Evolutionary conservation across 2,329 filamentous ascomycete genomes (phyloP), one percentile per base, ranked within the genome.

Genomic region (Ophiostoma australiae): DNA sequence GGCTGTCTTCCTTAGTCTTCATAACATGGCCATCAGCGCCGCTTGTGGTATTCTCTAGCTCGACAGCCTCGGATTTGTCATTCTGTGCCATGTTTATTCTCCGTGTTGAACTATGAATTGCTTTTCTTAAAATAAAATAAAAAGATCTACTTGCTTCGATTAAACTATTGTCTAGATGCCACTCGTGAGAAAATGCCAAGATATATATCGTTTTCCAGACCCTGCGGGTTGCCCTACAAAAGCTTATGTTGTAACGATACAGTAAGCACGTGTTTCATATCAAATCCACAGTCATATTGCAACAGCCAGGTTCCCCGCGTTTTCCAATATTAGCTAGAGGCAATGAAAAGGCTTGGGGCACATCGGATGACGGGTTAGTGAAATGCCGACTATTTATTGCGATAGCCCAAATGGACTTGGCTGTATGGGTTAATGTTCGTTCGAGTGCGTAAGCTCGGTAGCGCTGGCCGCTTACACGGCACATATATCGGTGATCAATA

Each of bases 1-100:
- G 75, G 63, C 81, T 78, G 70, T 83, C 81, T 4, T 76, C 73
- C 5, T 75, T 78, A 5, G 79, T 77, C 13, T 61, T 61, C 55
- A 35, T 61, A 2, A 33, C 4, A 17, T 61, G 27, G 13, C 55
- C 55, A 31, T 13, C 55, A 5, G 55, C 4, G 27, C 27, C 11
- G 11, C 55, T 11, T 4, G 27, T 11, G 33, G 11, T 61, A 23
- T 31, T 11, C 8, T 31, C 55, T 27, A 61, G 4, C 11, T 20
- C 27, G 13, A 33, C 58, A 33, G 13, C 58, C 23, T 63, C 27
- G 1, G 33, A 13, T 7, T 63, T 63, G 58, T 17, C 58, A n/a
- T 35, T 2, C 20, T 63, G 10, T 5, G 27, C 11, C 58, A 63
- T 63, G 1, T 3, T 63, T 15, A 1, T 8, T 63, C 11, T 58